Percentiles rank a stretch among this genome's conserved stretches.
Evolutionary conservation across 2,329 filamentous ascomycete genomes (phyloP).

Genomic region (Ceratocystis albifundus): DNA sequence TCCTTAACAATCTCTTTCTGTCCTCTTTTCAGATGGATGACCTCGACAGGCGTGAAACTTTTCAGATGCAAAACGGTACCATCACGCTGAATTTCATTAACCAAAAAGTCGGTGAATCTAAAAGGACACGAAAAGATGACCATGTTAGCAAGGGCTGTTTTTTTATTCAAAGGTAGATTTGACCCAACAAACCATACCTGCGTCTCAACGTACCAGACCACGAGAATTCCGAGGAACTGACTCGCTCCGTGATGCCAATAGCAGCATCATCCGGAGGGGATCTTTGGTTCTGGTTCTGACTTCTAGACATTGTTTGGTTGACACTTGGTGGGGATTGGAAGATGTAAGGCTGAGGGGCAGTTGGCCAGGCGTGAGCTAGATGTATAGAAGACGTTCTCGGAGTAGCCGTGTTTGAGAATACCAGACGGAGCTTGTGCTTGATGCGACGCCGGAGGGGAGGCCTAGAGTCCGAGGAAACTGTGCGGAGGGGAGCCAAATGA

Average conservation of each 20-base stretch:
- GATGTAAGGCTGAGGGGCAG: neutral
- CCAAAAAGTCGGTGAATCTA: slow-evolving; percentile 82
- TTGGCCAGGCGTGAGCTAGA: neutral
- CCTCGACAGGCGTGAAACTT: slow-evolving; percentile 19
- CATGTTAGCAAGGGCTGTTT: neutral
- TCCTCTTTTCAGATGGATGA: slow-evolving; percentile 19
- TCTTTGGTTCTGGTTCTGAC: slow-evolving; percentile 14
- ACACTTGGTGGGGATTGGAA: neutral
- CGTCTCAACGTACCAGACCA: slow-evolving; percentile 31
- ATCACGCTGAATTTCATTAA: slow-evolving; percentile 72
- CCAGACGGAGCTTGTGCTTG: slow-evolving; percentile 6
- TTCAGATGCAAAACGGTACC: slow-evolving; percentile 65
- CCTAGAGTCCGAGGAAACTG: neutral
- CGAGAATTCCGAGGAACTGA: slow-evolving; percentile 31
- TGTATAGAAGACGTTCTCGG: neutral
- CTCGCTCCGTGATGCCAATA: slow-evolving; percentile 34
- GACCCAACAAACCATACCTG: slow-evolving; percentile 19
- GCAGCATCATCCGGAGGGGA: slow-evolving; percentile 29
- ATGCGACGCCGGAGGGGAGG: neutral
- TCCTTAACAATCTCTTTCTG: slow-evolving; percentile 9
- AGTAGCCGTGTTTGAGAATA: neutral
- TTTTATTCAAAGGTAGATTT: neutral
- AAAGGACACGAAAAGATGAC: neutral
- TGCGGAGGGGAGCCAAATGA: neutral
- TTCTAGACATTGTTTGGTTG: neutral